phyloP scores from a whole-genome alignment of 768 basidiomycete species.

The Ephemerocybe angulata region DNA sequence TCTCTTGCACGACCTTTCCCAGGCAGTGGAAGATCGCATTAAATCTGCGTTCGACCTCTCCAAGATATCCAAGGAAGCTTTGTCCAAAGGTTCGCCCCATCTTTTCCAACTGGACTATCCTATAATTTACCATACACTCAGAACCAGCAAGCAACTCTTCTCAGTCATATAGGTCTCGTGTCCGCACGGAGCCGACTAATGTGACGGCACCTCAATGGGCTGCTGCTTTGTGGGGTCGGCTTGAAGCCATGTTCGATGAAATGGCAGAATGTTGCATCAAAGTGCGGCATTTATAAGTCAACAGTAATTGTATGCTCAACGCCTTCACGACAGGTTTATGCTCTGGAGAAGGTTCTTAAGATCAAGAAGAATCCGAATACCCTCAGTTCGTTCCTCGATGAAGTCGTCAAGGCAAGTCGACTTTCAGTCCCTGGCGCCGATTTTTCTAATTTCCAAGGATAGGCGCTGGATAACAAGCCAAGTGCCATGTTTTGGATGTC shows the following conservation, averaged over 20 bases:
- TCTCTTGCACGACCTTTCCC: conserved; percentile 74
- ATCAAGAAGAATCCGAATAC: conserved; percentile 82
- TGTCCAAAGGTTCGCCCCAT: conserved; percentile 60
- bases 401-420: conserved; percentile 77
- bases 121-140: conserved; percentile 10
- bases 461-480: conserved; percentile 89
- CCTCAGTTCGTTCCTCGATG: conserved; percentile 80
- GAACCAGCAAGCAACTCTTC: conserved; percentile 21
- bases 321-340: conserved; percentile 75
- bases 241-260: conserved; percentile 83
- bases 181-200: conserved; percentile 88
- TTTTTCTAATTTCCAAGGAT: conserved; percentile 1
- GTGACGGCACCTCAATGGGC: conserved; percentile 85
- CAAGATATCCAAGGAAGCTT: conserved; percentile 80
- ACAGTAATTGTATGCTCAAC: no score
- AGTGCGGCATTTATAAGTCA: no score
- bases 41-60: conserved; percentile 81
- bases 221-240: conserved; percentile 71
- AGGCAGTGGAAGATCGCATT: conserved; percentile 80
- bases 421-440: background rate
- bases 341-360: conserved; percentile 88
- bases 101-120: conserved; percentile 12
- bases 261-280: conserved; percentile 91
- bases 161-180: conserved; percentile 75
- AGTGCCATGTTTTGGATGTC: conserved; percentile 90